These are phyloP conservation scores for Eucalyptus pauciflora DNA, from an alignment of 345 rosid species.

Conservation along the genomic window DNA sequence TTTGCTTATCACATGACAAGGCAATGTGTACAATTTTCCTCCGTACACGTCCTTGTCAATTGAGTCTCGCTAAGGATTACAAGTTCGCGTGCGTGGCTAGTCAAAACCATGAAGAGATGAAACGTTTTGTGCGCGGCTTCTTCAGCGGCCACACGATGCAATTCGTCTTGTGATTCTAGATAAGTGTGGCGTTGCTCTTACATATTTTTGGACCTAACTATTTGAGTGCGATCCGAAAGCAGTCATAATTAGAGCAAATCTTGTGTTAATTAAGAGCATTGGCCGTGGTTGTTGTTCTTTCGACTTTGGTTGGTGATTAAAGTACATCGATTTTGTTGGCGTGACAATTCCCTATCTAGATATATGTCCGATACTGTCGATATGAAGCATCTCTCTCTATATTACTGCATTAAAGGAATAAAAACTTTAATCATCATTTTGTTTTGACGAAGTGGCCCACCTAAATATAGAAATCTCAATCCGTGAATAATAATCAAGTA, in stretches of 20 bases:
- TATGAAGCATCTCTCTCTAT: not conserved
- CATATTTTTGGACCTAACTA: not conserved
- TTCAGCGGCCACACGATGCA: not conserved
- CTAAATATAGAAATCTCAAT: not conserved
- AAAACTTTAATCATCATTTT: not conserved
- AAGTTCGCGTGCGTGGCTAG: not conserved
- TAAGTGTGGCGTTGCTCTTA: not conserved
- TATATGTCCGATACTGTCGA: not conserved
- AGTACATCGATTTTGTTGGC: not conserved
- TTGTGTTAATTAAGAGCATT: not conserved
- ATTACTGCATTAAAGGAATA: not conserved
- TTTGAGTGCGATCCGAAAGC: not conserved
- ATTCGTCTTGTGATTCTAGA: not conserved
- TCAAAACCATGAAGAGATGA: not conserved
- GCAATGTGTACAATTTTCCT: not conserved
- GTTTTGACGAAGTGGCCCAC: not conserved
- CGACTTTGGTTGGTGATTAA: too few relatives aligned
- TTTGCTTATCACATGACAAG: not conserved
- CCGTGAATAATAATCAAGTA: not conserved
- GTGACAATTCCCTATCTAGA: not conserved
- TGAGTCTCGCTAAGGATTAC: not conserved
- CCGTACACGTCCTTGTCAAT: not conserved
- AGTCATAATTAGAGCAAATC: not conserved
- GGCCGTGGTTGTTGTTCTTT: not conserved
- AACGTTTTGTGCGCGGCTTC: not conserved